These are phyloP conservation scores for Helicocarpus griseus DNA, from an alignment of 2,329 filamentous ascomycete species.

Conservation along the genomic window DNA sequence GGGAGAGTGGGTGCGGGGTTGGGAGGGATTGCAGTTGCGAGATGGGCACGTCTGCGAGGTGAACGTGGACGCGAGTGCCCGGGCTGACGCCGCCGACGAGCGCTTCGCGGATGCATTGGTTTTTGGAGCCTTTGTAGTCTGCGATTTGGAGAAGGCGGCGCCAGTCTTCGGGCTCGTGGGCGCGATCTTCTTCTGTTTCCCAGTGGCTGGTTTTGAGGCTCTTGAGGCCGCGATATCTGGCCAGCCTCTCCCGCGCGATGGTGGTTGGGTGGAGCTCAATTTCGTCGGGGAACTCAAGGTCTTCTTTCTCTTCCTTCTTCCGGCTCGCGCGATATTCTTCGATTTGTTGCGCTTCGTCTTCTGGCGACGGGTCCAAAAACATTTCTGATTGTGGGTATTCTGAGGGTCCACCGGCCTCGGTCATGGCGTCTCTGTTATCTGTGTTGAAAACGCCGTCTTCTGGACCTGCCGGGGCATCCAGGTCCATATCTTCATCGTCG, in stretches of 20 bases:
- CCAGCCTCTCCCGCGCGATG: slow-evolving; percentile 72
- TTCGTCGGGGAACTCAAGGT: slow-evolving; percentile 93
- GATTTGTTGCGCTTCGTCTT: slow-evolving; percentile 76
- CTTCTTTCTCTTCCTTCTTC: slow-evolving; percentile 72
- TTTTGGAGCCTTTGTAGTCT: slow-evolving; percentile 82
- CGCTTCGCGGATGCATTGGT: slow-evolving; percentile 67
- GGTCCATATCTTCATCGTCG: slow-evolving; percentile 43
- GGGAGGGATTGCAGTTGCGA: slow-evolving; percentile 40
- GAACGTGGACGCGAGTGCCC: slow-evolving; percentile 72
- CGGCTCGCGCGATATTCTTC: slow-evolving; percentile 71
- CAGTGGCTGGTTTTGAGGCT: slow-evolving; percentile 78
- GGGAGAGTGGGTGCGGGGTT: slow-evolving; percentile 51
- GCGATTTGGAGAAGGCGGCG: slow-evolving; percentile 70
- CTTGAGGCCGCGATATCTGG: slow-evolving; percentile 84
- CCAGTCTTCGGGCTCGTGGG: slow-evolving; percentile 86
- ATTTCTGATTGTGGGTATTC: slow-evolving; percentile 92
- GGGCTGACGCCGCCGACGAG: slow-evolving; percentile 78
- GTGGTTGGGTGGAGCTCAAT: slow-evolving; percentile 88
- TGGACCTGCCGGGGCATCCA: slow-evolving; percentile 53
- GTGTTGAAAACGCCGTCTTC: slow-evolving; percentile 67
- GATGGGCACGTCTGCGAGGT: slow-evolving; percentile 54
- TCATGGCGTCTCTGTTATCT: slow-evolving; percentile 46
- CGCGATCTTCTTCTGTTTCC: slow-evolving; percentile 78
- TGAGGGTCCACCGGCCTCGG: slow-evolving; percentile 62
- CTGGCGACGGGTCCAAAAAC: slow-evolving; percentile 68